A percentile compares a stretch with the other conserved stretches of the same genome.
Conservation (phyloP, 208 protist species). For the Wallacemonas sp. region DNA sequence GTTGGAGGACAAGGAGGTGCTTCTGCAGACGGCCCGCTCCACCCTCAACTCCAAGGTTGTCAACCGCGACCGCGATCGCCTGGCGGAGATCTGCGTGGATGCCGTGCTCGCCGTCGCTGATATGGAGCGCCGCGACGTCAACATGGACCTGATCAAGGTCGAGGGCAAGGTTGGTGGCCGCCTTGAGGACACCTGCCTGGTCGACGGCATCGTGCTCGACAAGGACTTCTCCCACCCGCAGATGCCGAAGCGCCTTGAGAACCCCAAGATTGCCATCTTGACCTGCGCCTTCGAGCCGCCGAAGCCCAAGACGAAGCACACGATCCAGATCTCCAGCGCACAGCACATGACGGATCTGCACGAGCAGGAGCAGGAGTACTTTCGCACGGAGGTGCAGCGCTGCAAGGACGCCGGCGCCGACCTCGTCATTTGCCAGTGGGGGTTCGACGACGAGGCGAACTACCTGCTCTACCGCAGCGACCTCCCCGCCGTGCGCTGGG, state of each 20-base stretch:
- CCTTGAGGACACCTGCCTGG: conserved; percentile 97
- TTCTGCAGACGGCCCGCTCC: conserved; percentile 98
- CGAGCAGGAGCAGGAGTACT: conserved; percentile 98
- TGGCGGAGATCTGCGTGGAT: conserved; percentile 99
- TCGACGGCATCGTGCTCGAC: conserved; percentile 99
- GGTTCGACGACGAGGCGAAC: conserved; percentile 99
- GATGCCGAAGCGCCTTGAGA: conserved; percentile 94
- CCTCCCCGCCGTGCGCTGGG: conserved; percentile 99
- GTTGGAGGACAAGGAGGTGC: conserved; percentile 83
- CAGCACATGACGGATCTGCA: conserved; percentile 96
- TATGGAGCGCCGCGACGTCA: conserved; percentile 98
- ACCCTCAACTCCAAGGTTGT: conserved; percentile 99
- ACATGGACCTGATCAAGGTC: conserved; percentile 99
- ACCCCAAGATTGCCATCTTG: conserved; percentile 99
- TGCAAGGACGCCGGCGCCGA: conserved; percentile 98
- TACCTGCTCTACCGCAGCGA: conserved; percentile 99
- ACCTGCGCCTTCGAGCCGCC: conserved; percentile 99
- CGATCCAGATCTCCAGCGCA: conserved; percentile 95
- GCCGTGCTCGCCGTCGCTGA: conserved; percentile 99
- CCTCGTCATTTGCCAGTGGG: conserved; percentile 99
- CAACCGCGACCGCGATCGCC: conserved; percentile 95
- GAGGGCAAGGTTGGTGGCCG: conserved; percentile 97
- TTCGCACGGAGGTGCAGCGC: conserved; percentile 91
- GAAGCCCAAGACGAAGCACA: conserved; percentile 99
- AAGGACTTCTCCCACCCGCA: conserved; percentile 99